Evolutionary conservation across 306 rosid genomes (phyloP), one percentile per base, ranked within the genome.

Genomic region (Prunus dulcis): DNA sequence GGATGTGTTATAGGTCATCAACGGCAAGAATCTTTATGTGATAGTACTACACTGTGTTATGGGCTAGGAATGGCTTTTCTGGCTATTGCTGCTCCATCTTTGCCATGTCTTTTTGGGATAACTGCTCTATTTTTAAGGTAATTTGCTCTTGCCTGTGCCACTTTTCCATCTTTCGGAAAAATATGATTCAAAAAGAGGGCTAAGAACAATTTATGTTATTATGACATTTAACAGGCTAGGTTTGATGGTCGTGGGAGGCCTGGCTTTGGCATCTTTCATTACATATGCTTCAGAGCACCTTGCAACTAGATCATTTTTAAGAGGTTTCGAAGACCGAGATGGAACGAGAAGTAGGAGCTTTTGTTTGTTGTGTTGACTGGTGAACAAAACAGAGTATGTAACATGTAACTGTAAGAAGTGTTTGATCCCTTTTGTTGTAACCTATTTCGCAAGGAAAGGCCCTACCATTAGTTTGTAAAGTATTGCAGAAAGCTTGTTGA

Each of bases 211-310:
- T 7, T 60, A 22, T 65, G 10, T 61, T 51, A 64, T 52, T 27
- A 12, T 56, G 57, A 71, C 34, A 47, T 63, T 60, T 9, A 70
- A 86, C 93, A 96, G 99, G 93, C 78, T 96, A 74, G 99, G 93
- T 10, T 87, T 92, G 86, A 92, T 96, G 96, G 96, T 89, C 57
- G 90, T 83, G 32, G 99, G 99, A 73, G 90, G 93, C 75, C 76
- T 96, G 72, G 71, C 91, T 50, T 83, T 92, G 87, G 97, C 93
- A 66, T 88, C 97, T 47, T 96, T 96, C 88, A 96, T 96, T 98
- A 91, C 99, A 46, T 96, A 88, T 67, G 97, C 99, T 64, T 72
- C 98, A 0, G 97, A 96, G 79, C 97, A 88, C 84, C 98, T 96
- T 65, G 99, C 98, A 13, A 83, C 82, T 50, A 81, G 89, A 75